Evolutionary conservation across 441 rosid species (phyloP).

Genomic region (Pelargonium citronellum): DNA sequence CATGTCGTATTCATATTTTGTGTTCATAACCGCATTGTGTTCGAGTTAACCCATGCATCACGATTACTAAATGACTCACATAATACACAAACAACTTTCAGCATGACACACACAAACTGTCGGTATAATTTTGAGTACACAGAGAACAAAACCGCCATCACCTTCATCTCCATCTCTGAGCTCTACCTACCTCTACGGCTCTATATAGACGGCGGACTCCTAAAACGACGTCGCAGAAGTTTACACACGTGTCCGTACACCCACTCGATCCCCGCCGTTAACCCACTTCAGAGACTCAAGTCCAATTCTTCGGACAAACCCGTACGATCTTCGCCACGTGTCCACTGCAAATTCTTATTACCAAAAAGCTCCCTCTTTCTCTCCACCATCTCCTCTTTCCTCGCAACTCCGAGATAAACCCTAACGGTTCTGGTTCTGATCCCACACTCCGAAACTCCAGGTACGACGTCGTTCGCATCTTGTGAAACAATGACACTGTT

Average conservation of each 20-base stretch:
- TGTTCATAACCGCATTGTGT: too few species aligned
- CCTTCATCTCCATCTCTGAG: too few species aligned
- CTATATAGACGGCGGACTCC: background rate
- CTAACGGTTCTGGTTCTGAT: too few species aligned
- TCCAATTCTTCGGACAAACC: background rate
- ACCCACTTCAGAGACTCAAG: background rate
- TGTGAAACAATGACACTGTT: background rate
- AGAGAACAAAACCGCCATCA: too few species aligned
- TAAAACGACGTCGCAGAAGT: background rate
- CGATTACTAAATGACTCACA: too few species aligned
- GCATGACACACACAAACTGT: too few species aligned
- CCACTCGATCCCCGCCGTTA: constrained; percentile 6
- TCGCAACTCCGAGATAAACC: too few species aligned
- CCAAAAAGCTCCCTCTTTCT: background rate
- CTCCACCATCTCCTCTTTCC: background rate
- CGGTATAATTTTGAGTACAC: too few species aligned
- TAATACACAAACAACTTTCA: too few species aligned
- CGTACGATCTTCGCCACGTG: constrained; percentile 3
- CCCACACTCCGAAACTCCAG: background rate
- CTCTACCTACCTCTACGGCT: too few species aligned
- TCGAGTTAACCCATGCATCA: too few species aligned
- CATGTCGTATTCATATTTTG: too few species aligned
- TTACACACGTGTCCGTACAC: background rate
- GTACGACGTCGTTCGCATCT: background rate
- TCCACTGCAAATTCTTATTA: background rate